Evolutionary conservation across 495 filamentous ascomycete genomes (phyloP), one percentile per base, ranked within the genome.

Genomic region (Podospora anserina): DNA sequence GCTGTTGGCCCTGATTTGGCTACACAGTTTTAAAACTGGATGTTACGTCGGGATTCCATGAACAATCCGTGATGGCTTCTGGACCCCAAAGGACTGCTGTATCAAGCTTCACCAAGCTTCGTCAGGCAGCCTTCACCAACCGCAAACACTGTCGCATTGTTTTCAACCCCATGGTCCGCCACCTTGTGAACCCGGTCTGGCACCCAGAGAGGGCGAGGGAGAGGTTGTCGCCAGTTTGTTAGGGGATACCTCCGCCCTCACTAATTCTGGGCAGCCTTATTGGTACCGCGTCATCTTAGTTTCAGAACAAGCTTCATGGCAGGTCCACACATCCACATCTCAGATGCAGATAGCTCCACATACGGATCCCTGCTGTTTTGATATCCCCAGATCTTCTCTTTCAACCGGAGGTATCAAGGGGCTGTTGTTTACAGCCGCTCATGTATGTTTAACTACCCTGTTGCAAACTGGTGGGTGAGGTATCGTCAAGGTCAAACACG

Each of bases 241-340:
- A 70, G 39, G 39, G 53, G 58, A 19, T 55, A 66, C 68, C 13
- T 30, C 6, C 27, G 2, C 53, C 5, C 9, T 16, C 44, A 27
- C 16, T 7, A n/a, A 23, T 34, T 54, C 60, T 34, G 15, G 5
- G 34, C 34, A 39, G 20, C 32, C 19, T 6, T 44, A 34, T 19
- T 57, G 18, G 64, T 70, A 61, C 16, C 64, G 18, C 49, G 30
- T 59, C 59, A 70, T 70, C 68, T 70, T 60, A 63, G 68, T 69
- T 69, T 69, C 68, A 69, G 59, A 62, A 53, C 20, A n/a, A 16
- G 61, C 34, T 64, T 55, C 19, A 64, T 39, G 28, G 67, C 19
- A 16, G 62, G 60, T 23, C 67, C 59, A 57, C 59, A 57, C 66
- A n/a, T 49, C 28, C 34, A n/a, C 4, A 44, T 19, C 30, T 63